Percentiles rank a stretch among this genome's conserved stretches.
Conservation (phyloP, 192 early-diverging fungal genomes). For the Coemansia sp. region DNA sequence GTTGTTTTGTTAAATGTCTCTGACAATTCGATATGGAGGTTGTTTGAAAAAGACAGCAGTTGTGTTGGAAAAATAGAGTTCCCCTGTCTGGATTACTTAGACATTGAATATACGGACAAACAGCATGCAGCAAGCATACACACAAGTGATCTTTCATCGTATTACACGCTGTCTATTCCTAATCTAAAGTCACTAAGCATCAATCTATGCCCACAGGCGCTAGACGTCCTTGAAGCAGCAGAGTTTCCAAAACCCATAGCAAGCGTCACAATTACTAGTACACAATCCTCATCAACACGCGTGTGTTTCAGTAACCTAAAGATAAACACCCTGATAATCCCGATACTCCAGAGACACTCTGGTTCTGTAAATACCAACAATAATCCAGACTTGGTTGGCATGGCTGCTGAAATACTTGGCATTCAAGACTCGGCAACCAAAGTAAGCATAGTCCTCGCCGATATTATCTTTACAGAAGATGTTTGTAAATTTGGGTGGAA, state of each 20-base stretch:
- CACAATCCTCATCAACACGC: background rate
- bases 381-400: background rate
- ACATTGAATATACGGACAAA: background rate
- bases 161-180: background rate
- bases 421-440: background rate
- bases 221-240: background rate
- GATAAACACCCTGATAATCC: background rate
- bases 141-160: background rate
- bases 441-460: background rate
- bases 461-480: background rate
- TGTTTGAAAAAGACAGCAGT: conserved; percentile 2
- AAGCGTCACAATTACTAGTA: background rate
- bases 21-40: background rate
- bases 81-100: background rate
- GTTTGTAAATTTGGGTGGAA: background rate
- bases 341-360: background rate
- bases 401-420: background rate
- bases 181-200: background rate
- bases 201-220: background rate
- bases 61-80: background rate
- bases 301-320: background rate
- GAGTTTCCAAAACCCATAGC: background rate
- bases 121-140: background rate
- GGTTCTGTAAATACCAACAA: background rate
- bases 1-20: background rate